Base-by-base conservation (phyloP, 352 stramenopile species). In the Phytophthora tubulina region DNA sequence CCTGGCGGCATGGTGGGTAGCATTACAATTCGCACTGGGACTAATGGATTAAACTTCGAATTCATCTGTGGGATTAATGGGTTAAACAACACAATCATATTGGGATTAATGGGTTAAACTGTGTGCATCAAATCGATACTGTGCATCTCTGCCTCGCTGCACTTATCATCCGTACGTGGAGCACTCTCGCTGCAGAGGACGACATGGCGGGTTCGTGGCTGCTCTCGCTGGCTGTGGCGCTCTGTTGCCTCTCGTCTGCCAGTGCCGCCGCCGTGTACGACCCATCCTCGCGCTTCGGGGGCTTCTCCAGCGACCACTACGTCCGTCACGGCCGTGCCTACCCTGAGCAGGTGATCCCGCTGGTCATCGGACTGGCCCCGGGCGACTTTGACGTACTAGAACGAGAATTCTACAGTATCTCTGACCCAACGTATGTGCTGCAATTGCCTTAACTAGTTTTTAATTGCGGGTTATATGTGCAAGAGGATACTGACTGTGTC, bases 361-460 rank as follows among this genome's bases (percentile, higher is more conserved):
- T 94, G 38, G 75, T 84, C 15, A 74, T 94, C 27, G 82, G 84
- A 10, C 67, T 94, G 36, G 77, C 67, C 10, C 73, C 77, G 9
- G 49, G 36, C 4, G 82, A 93, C 78, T 92, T 90, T 68, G 58
- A 63, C 14, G 59, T 62, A 5, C 51, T 94, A 10, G 87, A 93
- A 70, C 65, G 64, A 36, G 70, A 64, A 31, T 75, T 94, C 31
- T 93, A 80, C 66, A 48, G 66, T 6, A 73, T 91, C 0, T 90
- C 87, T 0, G 66, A 91, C 55, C 87, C 87, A 7, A 72, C 46
- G 83, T 92, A 81, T 38, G 83, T 84, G 13, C 35, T 67, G 30
- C 14, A 50, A 62, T 68, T 61, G 36, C 8, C 21, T 27, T 15
- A 17, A 21, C 13, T 17, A 49, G 42, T 44, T 32, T 52, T 4